Evolutionary conservation across 148 eudicot genomes (phyloP), one percentile per base, ranked within the genome.

Genomic region (Vaccinium darrowii): DNA sequence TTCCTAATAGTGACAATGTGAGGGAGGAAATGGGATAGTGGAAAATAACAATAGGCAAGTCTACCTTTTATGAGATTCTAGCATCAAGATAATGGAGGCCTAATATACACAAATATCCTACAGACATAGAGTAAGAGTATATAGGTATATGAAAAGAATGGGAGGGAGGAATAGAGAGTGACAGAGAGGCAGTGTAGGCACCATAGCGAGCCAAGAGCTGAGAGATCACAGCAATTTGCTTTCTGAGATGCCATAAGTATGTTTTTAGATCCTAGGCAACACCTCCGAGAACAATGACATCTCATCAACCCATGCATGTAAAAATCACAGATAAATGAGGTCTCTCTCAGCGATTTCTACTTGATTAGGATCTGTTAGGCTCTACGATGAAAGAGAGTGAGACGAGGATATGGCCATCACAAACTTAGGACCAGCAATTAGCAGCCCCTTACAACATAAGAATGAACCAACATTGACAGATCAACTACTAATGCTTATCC

Each of bases 181-280:
- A 56, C 18, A 14, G 58, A 56, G 58, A 56, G 18, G 58, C 18
- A 14, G 36, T 67, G 73, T 69, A 13, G 74, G 74, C 74, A 69
- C 30, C 74, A 69, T 69, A 69, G 74, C 74, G 74, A 69, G 74
- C 74, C 74, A 69, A 30, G 74, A 69, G 74, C 74, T 27, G 74
- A 69, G 18, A 69, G 39, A 69, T 69, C 74, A 69, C 74, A 69
- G 74, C 74, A 27, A 69, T 69, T 69, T 27, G 74, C 74, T 69
- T 69, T 69, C 74, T 69, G 74, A 69, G 74, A 69, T 69, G 74
- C 43, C 74, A 2, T 13, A 69, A 27, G 74, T 14, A 69, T 27
- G 8, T 69, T 69, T 27, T 69, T 14, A 30, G 74, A 69, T 69
- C 43, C 74, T 27, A 69, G 43, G 0, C 74, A 69, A 69, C 39